A percentile compares a stretch with the other conserved stretches of the same genome.
phyloP scores from a whole-genome alignment of 768 basidiomycete genomes.

The Melanogaster broomeanus region DNA sequence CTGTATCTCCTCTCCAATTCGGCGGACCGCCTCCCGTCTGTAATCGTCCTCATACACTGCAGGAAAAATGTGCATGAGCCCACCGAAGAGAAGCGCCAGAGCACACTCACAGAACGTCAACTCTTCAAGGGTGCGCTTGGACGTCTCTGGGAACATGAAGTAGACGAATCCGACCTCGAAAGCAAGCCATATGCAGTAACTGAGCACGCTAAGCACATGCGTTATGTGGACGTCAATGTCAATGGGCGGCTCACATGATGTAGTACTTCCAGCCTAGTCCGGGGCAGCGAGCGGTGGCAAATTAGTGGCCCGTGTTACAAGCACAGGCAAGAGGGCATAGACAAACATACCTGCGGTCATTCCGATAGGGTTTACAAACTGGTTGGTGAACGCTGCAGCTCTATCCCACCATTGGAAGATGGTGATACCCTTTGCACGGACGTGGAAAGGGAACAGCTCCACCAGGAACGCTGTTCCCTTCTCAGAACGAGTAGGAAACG shows the following conservation, averaged over 20 bases:
- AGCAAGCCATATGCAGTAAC: slow-evolving; percentile 17
- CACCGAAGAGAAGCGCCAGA: neutral
- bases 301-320: neutral
- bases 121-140: slow-evolving; percentile 18
- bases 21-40: neutral
- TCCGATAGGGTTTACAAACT: slow-evolving; percentile 18
- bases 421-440: slow-evolving; percentile 60
- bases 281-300: neutral
- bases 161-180: slow-evolving; percentile 18
- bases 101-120: slow-evolving; percentile 14
- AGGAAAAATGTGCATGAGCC: slow-evolving; percentile 47
- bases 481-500: neutral
- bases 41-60: slow-evolving; percentile 9
- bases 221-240: too few species aligned
- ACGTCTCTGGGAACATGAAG: slow-evolving; percentile 20
- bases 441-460: slow-evolving; percentile 68
- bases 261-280: slow-evolving; percentile 18
- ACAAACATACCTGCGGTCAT: slow-evolving; percentile 9
- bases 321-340: too few species aligned
- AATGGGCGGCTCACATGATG: slow-evolving; percentile 8
- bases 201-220: too few species aligned
- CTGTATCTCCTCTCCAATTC: neutral
- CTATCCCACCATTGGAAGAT: slow-evolving; percentile 62
- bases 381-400: slow-evolving; percentile 18
- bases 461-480: slow-evolving; percentile 53